Evolutionary conservation across 139 green algal species (phyloP).

Genomic region (Spirogloea muscicola): DNA sequence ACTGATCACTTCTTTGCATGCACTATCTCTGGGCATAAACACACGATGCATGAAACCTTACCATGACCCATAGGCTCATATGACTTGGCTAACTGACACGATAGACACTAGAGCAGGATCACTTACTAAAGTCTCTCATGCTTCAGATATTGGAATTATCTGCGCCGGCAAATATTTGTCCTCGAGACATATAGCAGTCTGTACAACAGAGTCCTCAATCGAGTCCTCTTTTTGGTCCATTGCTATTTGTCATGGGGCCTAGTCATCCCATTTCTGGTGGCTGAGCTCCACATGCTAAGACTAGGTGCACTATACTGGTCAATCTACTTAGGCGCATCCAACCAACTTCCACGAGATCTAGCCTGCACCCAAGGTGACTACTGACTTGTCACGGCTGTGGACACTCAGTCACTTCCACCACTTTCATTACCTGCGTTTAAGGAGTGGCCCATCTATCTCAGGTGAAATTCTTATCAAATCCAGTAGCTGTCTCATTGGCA

Average conservation of each 20-base stretch:
- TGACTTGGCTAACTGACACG: too few species aligned
- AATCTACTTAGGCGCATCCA: too few species aligned
- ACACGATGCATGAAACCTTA: too few species aligned
- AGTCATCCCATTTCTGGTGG: conserved; percentile 42
- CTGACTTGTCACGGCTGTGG: background rate
- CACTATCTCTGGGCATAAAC: too few species aligned
- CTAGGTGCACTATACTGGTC: background rate
- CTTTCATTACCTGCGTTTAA: background rate
- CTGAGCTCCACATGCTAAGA: conserved; percentile 8
- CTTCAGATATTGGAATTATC: conserved; percentile 88
- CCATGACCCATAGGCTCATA: too few species aligned
- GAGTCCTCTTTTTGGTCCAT: conserved; percentile 59
- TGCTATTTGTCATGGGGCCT: conserved; percentile 64
- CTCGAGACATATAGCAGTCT: conserved; percentile 77
- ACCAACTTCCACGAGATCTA: too few species aligned
- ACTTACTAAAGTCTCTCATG: too few species aligned
- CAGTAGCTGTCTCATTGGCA: background rate
- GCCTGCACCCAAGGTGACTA: too few species aligned
- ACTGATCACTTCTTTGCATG: too few species aligned
- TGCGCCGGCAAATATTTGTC: conserved; percentile 85
- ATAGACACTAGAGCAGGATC: too few species aligned
- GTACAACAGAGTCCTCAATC: conserved; percentile 58
- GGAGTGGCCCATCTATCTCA: conserved; percentile 4
- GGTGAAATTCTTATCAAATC: background rate
- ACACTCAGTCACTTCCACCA: background rate